phyloP scores from a whole-genome alignment of 2,329 filamentous ascomycete genomes.

The Calycina herbarum region DNA sequence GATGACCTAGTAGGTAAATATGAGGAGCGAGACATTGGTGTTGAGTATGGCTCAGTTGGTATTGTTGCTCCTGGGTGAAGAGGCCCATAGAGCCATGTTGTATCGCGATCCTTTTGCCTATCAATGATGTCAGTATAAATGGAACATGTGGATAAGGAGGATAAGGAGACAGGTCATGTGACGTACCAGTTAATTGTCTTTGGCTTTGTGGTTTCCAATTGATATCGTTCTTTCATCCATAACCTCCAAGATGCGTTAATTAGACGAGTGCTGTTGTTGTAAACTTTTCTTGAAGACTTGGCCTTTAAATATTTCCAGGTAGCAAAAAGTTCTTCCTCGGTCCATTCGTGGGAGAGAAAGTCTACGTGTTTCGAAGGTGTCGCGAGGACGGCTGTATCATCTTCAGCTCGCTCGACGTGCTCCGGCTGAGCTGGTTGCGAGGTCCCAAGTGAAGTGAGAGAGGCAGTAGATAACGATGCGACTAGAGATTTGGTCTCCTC shows the following conservation, averaged over 20 bases:
- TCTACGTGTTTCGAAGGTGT: constrained; percentile 63
- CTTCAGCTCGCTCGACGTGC: constrained; percentile 5
- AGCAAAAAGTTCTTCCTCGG: constrained; percentile 92
- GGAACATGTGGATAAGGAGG: no score
- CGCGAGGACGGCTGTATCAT: constrained; percentile 9
- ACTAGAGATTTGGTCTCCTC: constrained; percentile 7
- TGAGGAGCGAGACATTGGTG: background rate
- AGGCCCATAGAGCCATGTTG: constrained; percentile 68
- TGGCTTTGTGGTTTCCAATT: constrained; percentile 79
- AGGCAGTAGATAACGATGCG: background rate
- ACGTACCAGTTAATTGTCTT: constrained; percentile 80
- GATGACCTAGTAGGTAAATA: background rate
- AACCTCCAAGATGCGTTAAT: constrained; percentile 96
- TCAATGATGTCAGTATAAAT: background rate
- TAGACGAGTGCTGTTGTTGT: constrained; percentile 74
- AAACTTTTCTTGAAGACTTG: constrained; percentile 67
- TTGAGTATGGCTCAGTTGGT: background rate
- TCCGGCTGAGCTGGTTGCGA: background rate
- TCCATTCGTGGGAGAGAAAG: constrained; percentile 94
- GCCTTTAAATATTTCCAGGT: constrained; percentile 92
- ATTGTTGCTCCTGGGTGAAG: constrained; percentile 42
- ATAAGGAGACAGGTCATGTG: background rate
- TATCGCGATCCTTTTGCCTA: constrained; percentile 17
- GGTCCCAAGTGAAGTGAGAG: background rate
- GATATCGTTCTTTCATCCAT: constrained; percentile 89